These are phyloP conservation scores for Macrophomina pseudophaseolina DNA, from an alignment of 2,329 filamentous ascomycete species.

Conservation along the genomic window DNA sequence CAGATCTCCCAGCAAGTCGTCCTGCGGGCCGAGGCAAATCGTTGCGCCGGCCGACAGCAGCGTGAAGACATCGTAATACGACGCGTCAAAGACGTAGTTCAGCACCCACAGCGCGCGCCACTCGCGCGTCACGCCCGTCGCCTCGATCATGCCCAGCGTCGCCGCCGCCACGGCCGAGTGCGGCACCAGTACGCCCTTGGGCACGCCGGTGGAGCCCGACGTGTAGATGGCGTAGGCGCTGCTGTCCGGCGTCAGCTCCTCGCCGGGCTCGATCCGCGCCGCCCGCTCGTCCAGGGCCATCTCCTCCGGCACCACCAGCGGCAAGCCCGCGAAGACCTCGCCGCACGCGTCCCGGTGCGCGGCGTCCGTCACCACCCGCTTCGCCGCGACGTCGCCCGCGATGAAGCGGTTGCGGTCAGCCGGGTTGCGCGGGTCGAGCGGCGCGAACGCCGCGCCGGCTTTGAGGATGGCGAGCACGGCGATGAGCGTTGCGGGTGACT, in stretches of 20 bases:
- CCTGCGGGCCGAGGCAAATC: conserved; percentile 11
- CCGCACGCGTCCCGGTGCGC: not conserved
- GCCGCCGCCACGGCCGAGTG: conserved; percentile 6
- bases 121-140: not conserved
- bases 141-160: not conserved
- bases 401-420: conserved; percentile 42
- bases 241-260: not conserved
- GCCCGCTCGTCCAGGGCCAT: not conserved
- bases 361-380: conserved; percentile 19
- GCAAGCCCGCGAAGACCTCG: not conserved
- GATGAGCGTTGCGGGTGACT: conserved; percentile 41
- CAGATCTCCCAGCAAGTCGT: conserved; percentile 9
- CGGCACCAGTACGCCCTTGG: conserved; percentile 30
- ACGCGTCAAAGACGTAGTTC: conserved; percentile 26
- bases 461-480: conserved; percentile 45
- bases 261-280: no score
- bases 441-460: conserved; percentile 43
- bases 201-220: conserved; percentile 32
- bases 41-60: not conserved
- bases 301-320: not conserved
- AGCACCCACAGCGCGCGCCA: conserved; percentile 9
- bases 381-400: conserved; percentile 37
- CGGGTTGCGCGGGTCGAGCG: conserved; percentile 44
- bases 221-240: conserved; percentile 31
- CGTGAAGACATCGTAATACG: conserved; percentile 14